Evolutionary conservation across 2,329 filamentous ascomycete species (phyloP), one percentile per base, ranked within the genome.

Genomic region (Monilinia laxa): DNA sequence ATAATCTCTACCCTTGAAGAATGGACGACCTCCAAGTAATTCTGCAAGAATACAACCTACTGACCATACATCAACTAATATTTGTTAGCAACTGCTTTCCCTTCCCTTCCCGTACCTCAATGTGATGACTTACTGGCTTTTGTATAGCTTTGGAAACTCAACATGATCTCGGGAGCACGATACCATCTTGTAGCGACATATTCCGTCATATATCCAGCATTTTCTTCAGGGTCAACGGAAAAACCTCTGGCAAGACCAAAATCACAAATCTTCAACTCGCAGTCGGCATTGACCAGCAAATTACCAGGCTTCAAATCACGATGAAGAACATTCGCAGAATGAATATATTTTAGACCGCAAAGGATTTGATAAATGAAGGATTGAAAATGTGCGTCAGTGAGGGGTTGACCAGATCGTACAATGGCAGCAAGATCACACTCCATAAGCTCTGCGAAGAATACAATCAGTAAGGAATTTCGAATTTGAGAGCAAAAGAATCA

Each of bases 281-380:
- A 99, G 80, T 99, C 95, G 80, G 95, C 95, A 77, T 99, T 99
- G 77, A 99, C 95, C 54, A 99, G 87, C 76, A 99, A 80, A 79
- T 99, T 99, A 67, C 95, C 95, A 47, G 95, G 95, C 82, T 99
- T 99, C 77, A 99, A 81, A 79, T 99, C 95, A 78, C 95, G 90
- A 79, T 99, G 95, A 72, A 99, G 84, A 63, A 99, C 95, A 76
- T 98, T 98, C 73, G 95, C 95, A 28, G 94, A 98, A 83, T 99
- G 95, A 72, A 99, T 98, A 80, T 98, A 99, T 84, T 99, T 99
- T 74, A 99, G 85, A 71, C 95, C 95, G 78, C 95, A 98, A 7
- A 99, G 90, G 73, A 99, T 99, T 84, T 99, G 95, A 83, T 99
- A 99, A 81, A 99, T 97, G 82, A 99, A 99, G 63, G 95, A 98